Base-by-base conservation (phyloP, 441 rosid genomes). In the Geranium incanum region DNA sequence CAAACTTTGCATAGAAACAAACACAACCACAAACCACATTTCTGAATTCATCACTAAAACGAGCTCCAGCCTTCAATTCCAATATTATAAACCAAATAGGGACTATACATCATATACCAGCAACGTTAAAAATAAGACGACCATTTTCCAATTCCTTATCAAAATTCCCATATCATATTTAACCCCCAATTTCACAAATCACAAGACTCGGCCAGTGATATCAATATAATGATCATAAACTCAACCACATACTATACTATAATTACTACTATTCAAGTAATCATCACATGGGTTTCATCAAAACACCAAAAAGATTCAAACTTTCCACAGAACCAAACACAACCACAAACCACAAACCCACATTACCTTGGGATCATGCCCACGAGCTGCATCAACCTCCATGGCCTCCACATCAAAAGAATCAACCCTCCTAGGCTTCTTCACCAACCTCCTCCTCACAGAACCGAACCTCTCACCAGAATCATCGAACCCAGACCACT, bases 401-500 rank as follows among this genome's bases (percentile, higher is more conserved):
- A 94, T 90, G 68, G 99, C 94, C 83, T 92, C 97, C 72, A 92
- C 99, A 81, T 95, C 99, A 68, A 95, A 85, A 80, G 96, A 92
- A 79, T 95, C 90, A 69, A 68, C 85, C 83, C 95, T 85, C 67
- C 78, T 88, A 2, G 89, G 86, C 77, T 81, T 95, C 87, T 87
- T 92, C 72, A 79, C 84, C 3, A 95, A 78, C 77, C 99, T 84
- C 80, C 94, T 88, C 80, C 96, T 88, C 79, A 92, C 1, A 45
- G 88, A 80, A 48, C 93, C 90, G 77, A 74, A 83, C 77, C 85
- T 86, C 28, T 77, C 84, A 38, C 80, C 76, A 52, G 28, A 6
- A 11, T 69, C 66, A n/a, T 81, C 85, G 36, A 78, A 69, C 55
- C 70, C 69, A 8, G 81, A 72, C 81, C 80, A 81, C 3, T 84